phyloP scores from a whole-genome alignment of 306 rosid species.

The Vigna radiata region DNA sequence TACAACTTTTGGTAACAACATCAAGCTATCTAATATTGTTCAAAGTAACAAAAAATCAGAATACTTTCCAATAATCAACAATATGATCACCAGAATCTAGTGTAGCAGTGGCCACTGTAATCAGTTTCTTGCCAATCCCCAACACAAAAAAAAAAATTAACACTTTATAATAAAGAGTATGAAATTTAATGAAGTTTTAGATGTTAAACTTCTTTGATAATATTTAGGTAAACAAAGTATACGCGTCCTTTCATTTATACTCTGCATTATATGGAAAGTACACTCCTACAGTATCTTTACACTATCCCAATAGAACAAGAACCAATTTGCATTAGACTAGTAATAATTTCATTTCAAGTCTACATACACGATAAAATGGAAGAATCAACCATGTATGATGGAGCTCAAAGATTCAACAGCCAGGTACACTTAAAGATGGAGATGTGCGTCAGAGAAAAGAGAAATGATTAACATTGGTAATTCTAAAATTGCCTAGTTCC shows the following conservation, averaged over 20 bases:
- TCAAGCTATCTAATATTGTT: constrained; percentile 24
- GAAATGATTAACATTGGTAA: not conserved
- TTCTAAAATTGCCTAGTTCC: not conserved
- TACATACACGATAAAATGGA: not conserved
- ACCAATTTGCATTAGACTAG: constrained; percentile 21
- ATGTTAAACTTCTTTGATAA: not conserved
- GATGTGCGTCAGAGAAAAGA: not conserved
- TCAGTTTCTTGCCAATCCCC: constrained; percentile 10
- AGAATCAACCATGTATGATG: not conserved
- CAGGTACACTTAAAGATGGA: not conserved
- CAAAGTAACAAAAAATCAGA: constrained; percentile 1
- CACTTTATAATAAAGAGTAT: not conserved
- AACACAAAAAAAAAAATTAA: not conserved
- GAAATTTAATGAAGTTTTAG: not conserved
- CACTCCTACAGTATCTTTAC: not conserved
- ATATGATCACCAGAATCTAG: constrained; percentile 4
- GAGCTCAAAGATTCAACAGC: constrained; percentile 7
- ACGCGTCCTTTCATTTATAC: not conserved
- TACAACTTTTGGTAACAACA: constrained; percentile 27
- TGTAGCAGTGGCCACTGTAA: not conserved
- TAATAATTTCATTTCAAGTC: constrained; percentile 17
- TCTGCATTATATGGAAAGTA: constrained; percentile 1
- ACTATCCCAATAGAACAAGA: constrained; percentile 1
- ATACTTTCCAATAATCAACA: constrained; percentile 18
- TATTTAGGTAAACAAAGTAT: not conserved